Conservation (phyloP, 768 basidiomycete species). For the Coprinellus micaceus region DNA sequence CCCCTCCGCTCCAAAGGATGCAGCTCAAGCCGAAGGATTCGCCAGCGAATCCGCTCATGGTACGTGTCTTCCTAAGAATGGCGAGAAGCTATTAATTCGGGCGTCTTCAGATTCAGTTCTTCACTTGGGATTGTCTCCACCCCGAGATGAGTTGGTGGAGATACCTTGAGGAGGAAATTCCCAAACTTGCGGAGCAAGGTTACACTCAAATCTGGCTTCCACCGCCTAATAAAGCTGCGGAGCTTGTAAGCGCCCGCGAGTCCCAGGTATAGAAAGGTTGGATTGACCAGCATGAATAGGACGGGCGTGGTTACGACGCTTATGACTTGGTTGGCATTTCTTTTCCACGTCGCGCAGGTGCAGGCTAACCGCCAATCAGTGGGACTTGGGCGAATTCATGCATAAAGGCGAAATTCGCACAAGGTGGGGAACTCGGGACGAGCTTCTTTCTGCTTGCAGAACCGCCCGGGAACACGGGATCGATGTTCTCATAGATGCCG, state of each 20-base stretch:
- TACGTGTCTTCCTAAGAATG: constrained; percentile 26
- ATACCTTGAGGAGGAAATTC: constrained; percentile 64
- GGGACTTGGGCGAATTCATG: constrained; percentile 84
- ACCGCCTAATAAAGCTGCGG: constrained; percentile 76
- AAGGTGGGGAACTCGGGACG: constrained; percentile 85
- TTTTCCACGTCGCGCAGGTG: neutral
- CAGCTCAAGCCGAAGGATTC: constrained; percentile 49
- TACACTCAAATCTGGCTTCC: constrained; percentile 83
- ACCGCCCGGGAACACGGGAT: constrained; percentile 67
- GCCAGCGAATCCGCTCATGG: constrained; percentile 64
- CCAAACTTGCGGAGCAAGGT: constrained; percentile 60
- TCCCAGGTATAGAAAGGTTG: neutral
- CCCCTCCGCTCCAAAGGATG: constrained; percentile 56
- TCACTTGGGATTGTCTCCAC: constrained; percentile 71
- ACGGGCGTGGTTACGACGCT: constrained; percentile 78
- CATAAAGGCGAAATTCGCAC: constrained; percentile 71
- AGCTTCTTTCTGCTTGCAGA: constrained; percentile 66
- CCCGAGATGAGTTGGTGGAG: constrained; percentile 74
- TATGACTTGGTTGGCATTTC: constrained; percentile 65
- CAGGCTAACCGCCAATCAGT: constrained; percentile 38
- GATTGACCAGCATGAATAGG: constrained; percentile 31
- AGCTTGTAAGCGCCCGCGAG: constrained; percentile 37
- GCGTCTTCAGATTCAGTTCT: constrained; percentile 67
- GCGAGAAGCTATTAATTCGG: neutral
- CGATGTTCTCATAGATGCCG: constrained; percentile 80